Evolutionary conservation across 768 basidiomycete species (phyloP).

Genomic region (Clitopilus hobsonii): DNA sequence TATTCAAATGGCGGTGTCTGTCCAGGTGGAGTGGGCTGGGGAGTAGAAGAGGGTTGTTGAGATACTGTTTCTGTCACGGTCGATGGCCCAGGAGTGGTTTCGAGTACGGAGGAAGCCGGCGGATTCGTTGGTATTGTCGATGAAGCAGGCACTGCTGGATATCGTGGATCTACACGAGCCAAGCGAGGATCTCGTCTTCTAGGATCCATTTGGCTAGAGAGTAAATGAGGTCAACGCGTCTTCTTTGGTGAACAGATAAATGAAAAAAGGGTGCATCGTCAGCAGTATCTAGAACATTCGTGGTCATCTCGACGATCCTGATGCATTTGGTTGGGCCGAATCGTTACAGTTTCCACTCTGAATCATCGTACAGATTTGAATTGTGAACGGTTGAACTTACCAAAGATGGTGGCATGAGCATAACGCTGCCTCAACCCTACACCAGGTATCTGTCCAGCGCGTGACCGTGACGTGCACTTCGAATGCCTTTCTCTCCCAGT

Average conservation of each 20-base stretch:
- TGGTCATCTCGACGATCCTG: conserved; percentile 75
- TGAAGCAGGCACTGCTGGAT: conserved; percentile 43
- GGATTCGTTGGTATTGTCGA: conserved; percentile 23
- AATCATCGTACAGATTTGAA: conserved; percentile 58
- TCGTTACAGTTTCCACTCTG: conserved; percentile 91
- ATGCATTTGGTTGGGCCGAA: conserved; percentile 30
- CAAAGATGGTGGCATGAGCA: not conserved
- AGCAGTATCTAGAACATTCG: conserved; percentile 92
- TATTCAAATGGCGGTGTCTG: conserved; percentile 25
- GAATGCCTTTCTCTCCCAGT: too few relatives aligned
- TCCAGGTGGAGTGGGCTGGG: conserved; percentile 2
- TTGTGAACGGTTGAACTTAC: not conserved
- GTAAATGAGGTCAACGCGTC: not conserved
- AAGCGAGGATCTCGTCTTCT: conserved; percentile 78
- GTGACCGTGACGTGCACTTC: too few relatives aligned
- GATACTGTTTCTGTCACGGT: conserved; percentile 2
- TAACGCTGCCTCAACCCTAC: too few relatives aligned
- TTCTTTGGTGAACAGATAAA: not conserved
- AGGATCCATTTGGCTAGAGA: conserved; percentile 58
- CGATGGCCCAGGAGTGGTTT: conserved; percentile 1
- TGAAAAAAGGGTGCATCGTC: conserved; percentile 35
- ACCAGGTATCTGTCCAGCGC: too few relatives aligned
- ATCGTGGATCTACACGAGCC: conserved; percentile 62
- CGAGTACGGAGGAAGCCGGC: not conserved
- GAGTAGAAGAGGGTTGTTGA: conserved; percentile 2